phyloP scores from a whole-genome alignment of 1,284 basidiomycete species.

The Pseudozyma pruni region DNA sequence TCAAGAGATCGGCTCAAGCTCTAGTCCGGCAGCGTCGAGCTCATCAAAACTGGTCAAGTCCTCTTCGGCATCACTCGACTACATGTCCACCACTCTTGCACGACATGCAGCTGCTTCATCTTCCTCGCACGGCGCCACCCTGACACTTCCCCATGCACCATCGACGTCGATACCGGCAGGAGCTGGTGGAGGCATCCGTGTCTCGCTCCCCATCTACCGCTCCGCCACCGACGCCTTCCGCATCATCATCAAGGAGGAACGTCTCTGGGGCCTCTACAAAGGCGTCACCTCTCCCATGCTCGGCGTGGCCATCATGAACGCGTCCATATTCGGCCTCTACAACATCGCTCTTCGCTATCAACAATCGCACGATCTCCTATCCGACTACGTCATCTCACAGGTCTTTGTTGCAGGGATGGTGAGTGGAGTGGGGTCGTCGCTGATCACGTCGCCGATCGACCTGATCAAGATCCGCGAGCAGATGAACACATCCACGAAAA shows the following conservation, averaged over 20 bases:
- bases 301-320: slow-evolving; percentile 66
- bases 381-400: slow-evolving; percentile 18
- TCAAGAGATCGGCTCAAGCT: slow-evolving; percentile 18
- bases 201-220: slow-evolving; percentile 34
- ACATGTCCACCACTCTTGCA: neutral
- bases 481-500: slow-evolving; percentile 19
- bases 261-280: slow-evolving; percentile 59
- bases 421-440: slow-evolving; percentile 44
- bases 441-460: slow-evolving; percentile 62
- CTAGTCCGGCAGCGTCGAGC: neutral
- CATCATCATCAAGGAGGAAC: slow-evolving; percentile 56
- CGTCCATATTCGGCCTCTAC: slow-evolving; percentile 62
- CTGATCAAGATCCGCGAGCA: slow-evolving; percentile 64
- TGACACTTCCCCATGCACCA: slow-evolving; percentile 3
- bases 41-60: neutral
- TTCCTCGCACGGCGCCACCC: slow-evolving; percentile 10
- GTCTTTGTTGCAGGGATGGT: slow-evolving; percentile 56
- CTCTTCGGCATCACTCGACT: slow-evolving; percentile 4
- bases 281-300: slow-evolving; percentile 58
- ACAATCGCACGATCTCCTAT: slow-evolving; percentile 4
- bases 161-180: neutral
- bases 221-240: slow-evolving; percentile 56
- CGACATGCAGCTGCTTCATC: slow-evolving; percentile 10
- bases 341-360: slow-evolving; percentile 44
- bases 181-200: slow-evolving; percentile 1